These are phyloP conservation scores for Arabidopsis arenosa DNA, from an alignment of 345 rosid genomes.

Conservation along the genomic window DNA sequence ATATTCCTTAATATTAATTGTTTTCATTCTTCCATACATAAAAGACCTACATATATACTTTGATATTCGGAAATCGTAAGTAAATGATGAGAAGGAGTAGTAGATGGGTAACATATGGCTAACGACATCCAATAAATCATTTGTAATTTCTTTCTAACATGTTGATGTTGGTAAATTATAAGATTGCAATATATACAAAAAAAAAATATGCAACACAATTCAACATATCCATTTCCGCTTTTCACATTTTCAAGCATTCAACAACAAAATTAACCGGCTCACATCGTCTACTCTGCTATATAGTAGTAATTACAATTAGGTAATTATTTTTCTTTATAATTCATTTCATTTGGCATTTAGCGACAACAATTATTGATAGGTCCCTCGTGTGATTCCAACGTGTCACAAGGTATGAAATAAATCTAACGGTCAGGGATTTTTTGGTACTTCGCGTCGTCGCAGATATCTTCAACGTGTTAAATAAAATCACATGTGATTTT, in stretches of 20 bases:
- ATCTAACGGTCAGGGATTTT: slow-evolving; percentile 45
- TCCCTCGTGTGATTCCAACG: slow-evolving; percentile 35
- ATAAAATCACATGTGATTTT: slow-evolving; percentile 28
- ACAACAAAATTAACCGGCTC: background rate
- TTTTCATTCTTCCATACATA: background rate
- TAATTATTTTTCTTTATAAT: background rate
- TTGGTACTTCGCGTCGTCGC: slow-evolving; percentile 13
- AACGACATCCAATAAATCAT: background rate
- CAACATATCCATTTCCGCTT: background rate
- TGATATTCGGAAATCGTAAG: background rate
- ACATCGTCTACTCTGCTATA: background rate
- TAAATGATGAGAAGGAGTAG: background rate
- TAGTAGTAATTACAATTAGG: background rate
- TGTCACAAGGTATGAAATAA: slow-evolving; percentile 19
- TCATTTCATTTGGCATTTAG: slow-evolving; percentile 32
- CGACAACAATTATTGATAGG: slow-evolving; percentile 30
- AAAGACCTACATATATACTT: background rate
- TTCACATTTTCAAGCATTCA: background rate
- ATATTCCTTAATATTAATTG: background rate
- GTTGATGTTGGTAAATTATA: background rate
- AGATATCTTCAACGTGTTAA: slow-evolving; percentile 36
- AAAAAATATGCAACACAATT: background rate
- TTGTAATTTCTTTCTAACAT: background rate
- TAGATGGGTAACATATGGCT: background rate
- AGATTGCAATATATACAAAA: background rate